A percentile compares a stretch with the other conserved stretches of the same genome.
phyloP scores from a whole-genome alignment of 805 yeast genomes.

The Candida tibetensis region DNA sequence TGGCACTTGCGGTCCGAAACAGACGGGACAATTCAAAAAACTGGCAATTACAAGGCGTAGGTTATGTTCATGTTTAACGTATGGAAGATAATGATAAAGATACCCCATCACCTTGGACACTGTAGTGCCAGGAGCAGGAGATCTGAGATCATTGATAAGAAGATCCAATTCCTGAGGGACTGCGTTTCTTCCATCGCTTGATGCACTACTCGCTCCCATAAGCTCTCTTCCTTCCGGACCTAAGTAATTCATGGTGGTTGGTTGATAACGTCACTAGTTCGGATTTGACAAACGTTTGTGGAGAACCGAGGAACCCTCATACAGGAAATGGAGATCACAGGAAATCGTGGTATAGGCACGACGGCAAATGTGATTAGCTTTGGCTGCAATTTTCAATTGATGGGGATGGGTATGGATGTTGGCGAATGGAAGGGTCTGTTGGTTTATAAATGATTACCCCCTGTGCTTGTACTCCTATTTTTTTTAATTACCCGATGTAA shows the following conservation, averaged over 20 bases:
- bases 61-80: slow-evolving; percentile 46
- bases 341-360: no score
- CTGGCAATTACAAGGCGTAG: slow-evolving; percentile 42
- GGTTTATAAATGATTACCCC: no score
- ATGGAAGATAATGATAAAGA: slow-evolving; percentile 51
- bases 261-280: neutral
- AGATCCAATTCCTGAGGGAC: slow-evolving; percentile 47
- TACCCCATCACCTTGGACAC: slow-evolving; percentile 41
- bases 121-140: slow-evolving; percentile 34
- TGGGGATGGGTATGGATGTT: no score
- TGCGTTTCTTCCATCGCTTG: no score
- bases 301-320: neutral
- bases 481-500: no score
- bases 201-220: neutral
- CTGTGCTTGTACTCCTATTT: no score
- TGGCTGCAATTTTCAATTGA: no score
- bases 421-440: no score
- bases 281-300: neutral
- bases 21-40: slow-evolving; percentile 42
- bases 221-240: slow-evolving; percentile 7
- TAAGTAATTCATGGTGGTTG: neutral
- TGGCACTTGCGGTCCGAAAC: slow-evolving; percentile 23
- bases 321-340: no score
- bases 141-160: slow-evolving; percentile 42
- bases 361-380: no score